These are phyloP conservation scores for Lachancea waltii DNA, from an alignment of 805 yeast species.

Conservation along the genomic window DNA sequence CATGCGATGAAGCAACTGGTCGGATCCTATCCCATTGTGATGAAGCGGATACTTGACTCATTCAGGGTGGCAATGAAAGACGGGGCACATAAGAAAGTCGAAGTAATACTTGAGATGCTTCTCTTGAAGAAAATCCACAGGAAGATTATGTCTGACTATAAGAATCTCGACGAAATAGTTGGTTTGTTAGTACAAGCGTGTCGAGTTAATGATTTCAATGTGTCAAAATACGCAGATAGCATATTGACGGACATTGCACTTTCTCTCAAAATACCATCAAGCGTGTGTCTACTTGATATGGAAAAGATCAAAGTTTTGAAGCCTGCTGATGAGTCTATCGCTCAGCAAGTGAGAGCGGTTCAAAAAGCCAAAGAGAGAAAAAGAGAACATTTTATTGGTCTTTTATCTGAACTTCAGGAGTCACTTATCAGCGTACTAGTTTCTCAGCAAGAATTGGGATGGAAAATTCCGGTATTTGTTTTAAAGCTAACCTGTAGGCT, in stretches of 20 bases:
- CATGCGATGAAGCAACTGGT: conserved; percentile 65
- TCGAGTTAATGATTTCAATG: conserved; percentile 47
- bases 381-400: conserved; percentile 37
- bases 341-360: conserved; percentile 52
- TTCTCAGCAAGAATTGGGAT: conserved; percentile 31
- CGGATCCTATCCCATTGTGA: conserved; percentile 57
- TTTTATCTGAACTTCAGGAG: conserved; percentile 40
- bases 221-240: conserved; percentile 48
- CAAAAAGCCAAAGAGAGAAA: conserved; percentile 58
- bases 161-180: conserved; percentile 43
- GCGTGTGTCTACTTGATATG: conserved; percentile 45
- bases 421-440: conserved; percentile 24
- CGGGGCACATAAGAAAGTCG: conserved; percentile 48
- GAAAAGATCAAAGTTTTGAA: conserved; percentile 38
- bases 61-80: conserved; percentile 44
- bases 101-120: conserved; percentile 58
- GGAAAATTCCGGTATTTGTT: conserved; percentile 50
- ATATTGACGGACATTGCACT: conserved; percentile 40
- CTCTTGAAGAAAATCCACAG: conserved; percentile 50
- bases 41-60: conserved; percentile 35
- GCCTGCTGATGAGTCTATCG: conserved; percentile 57
- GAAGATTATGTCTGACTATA: conserved; percentile 52
- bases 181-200: conserved; percentile 49
- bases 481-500: conserved; percentile 45
- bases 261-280: conserved; percentile 43